phyloP scores from a whole-genome alignment of 768 basidiomycete species.

The Udeniomyces megalosporus region DNA sequence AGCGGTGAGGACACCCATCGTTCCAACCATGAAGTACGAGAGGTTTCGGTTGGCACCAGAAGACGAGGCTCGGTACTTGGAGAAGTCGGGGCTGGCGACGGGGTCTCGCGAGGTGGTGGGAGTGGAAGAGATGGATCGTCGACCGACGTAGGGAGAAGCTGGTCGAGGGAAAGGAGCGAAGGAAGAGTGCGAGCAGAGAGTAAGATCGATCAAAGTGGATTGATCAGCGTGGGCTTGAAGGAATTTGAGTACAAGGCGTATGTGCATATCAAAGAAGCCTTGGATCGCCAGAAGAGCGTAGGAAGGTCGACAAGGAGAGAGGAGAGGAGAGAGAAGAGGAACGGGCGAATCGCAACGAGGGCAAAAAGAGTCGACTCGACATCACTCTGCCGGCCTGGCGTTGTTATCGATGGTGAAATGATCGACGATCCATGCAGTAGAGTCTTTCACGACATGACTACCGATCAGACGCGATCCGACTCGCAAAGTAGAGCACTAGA shows the following conservation, averaged over 20 bases:
- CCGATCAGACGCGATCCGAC: no score
- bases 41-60: constrained; percentile 36
- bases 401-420: no score
- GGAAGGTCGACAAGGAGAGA: background rate
- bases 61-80: constrained; percentile 57
- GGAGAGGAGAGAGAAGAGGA: background rate
- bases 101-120: constrained; percentile 31
- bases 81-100: constrained; percentile 74
- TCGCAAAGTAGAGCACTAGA: no score
- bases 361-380: no score
- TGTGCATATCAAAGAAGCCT: no score
- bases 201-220: background rate
- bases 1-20: constrained; percentile 83
- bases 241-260: background rate
- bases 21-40: constrained; percentile 36
- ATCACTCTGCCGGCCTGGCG: no score
- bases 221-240: background rate
- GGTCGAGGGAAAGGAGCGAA: background rate
- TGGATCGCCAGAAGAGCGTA: no score
- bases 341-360: background rate
- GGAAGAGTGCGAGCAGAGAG: background rate
- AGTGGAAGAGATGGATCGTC: constrained; percentile 53
- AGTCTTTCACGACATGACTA: no score
- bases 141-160: background rate
- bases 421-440: no score